Conservation (phyloP, 768 basidiomycete genomes). For the Erythrobasidium yunnanense region DNA sequence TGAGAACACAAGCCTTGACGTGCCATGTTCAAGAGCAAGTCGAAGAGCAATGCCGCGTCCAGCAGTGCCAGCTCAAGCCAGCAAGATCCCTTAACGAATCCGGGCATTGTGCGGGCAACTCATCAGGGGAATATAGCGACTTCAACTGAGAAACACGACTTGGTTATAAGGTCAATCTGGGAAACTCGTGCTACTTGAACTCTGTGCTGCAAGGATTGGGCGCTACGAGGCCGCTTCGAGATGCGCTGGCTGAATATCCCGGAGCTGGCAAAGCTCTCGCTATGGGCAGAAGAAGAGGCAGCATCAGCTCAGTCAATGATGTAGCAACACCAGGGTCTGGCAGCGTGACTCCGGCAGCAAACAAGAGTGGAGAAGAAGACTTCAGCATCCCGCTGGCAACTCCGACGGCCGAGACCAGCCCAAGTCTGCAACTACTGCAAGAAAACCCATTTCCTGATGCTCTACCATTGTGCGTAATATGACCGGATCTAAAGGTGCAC, state of each 20-base stretch:
- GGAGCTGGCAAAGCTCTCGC: slow-evolving; percentile 1
- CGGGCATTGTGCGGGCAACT: not conserved
- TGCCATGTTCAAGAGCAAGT: not conserved
- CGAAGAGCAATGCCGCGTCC: not conserved
- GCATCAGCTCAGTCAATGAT: not conserved
- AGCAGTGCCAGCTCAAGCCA: not conserved
- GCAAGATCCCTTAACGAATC: not conserved
- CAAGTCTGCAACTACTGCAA: slow-evolving; percentile 9
- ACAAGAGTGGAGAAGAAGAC: not conserved
- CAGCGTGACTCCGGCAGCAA: not conserved
- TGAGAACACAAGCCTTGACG: too few species aligned
- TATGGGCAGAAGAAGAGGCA: not conserved
- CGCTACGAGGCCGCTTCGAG: not conserved
- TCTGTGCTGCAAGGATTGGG: slow-evolving; percentile 24
- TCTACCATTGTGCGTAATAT: slow-evolving; percentile 4
- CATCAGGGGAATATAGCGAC: too few species aligned
- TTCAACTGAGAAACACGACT: too few species aligned
- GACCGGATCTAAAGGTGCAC: not conserved
- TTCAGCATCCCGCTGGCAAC: not conserved
- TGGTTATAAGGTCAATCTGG: slow-evolving; percentile 12
- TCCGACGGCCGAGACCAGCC: slow-evolving; percentile 16
- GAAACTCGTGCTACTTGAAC: slow-evolving; percentile 29
- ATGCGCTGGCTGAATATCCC: slow-evolving; percentile 18
- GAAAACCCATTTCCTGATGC: slow-evolving; percentile 21
- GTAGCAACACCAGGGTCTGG: not conserved